Percentiles rank a stretch among this genome's conserved stretches.
phyloP scores from a whole-genome alignment of 208 protist species.

The Porcisia deanei region DNA sequence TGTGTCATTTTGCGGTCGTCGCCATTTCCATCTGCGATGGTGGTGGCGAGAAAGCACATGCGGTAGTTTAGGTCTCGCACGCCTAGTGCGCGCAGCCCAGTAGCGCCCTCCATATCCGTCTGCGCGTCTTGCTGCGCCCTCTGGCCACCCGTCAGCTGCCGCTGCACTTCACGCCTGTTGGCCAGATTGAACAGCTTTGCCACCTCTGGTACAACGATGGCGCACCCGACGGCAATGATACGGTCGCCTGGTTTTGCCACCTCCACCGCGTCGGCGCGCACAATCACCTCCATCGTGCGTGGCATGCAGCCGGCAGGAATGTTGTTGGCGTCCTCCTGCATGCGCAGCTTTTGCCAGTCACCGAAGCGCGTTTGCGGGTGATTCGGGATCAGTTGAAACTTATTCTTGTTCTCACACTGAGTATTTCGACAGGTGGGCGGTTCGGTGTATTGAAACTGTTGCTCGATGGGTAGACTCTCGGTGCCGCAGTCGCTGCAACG shows the following conservation, averaged over 20 bases:
- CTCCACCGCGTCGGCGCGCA: constrained; percentile 97
- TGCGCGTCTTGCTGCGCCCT: constrained; percentile 83
- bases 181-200: constrained; percentile 87
- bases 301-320: constrained; percentile 97
- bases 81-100: constrained; percentile 97
- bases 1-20: constrained; percentile 90
- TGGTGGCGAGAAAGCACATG: constrained; percentile 97
- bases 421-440: constrained; percentile 90
- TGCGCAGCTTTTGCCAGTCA: constrained; percentile 99
- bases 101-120: constrained; percentile 92
- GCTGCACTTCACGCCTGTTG: constrained; percentile 86
- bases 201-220: constrained; percentile 99
- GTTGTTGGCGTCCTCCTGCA: constrained; percentile 97
- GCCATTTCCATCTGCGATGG: constrained; percentile 85
- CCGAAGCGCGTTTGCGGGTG: constrained; percentile 92
- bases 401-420: constrained; percentile 91
- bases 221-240: constrained; percentile 93
- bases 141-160: constrained; percentile 78
- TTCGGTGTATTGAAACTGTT: constrained; percentile 99
- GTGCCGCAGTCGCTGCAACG: constrained; percentile 96
- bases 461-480: constrained; percentile 86
- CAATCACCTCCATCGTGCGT: constrained; percentile 97
- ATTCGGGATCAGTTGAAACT: constrained; percentile 88
- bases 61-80: constrained; percentile 98
- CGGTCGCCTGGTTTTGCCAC: constrained; percentile 99